Evolutionary conservation across 345 rosid species (phyloP).

Genomic region (Excoecaria cochinchinensis): DNA sequence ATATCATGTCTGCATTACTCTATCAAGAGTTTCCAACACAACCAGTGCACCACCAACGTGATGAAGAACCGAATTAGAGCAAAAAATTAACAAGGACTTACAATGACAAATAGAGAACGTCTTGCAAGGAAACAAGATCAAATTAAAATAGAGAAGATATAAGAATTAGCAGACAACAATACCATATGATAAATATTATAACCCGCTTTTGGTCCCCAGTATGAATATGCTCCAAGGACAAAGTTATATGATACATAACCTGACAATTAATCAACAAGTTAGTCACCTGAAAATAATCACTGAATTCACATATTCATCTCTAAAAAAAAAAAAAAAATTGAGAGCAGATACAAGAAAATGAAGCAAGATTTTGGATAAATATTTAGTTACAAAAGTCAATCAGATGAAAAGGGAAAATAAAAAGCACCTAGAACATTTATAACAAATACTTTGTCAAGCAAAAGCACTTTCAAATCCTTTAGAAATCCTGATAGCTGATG

Average conservation of each 20-base stretch:
- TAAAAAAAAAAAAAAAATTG: no score
- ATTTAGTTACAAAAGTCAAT: background rate
- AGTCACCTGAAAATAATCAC: background rate
- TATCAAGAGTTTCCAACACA: conserved; percentile 29
- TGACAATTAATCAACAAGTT: conserved; percentile 29
- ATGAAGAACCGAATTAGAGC: background rate
- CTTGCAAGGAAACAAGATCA: background rate
- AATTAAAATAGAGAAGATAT: background rate
- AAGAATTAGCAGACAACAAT: background rate
- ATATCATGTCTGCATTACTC: conserved; percentile 76
- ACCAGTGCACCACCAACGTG: conserved; percentile 6
- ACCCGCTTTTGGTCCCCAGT: conserved; percentile 98
- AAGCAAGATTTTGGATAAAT: background rate
- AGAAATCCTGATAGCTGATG: conserved; percentile 36
- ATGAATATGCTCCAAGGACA: conserved; percentile 89
- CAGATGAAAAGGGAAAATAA: background rate
- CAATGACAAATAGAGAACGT: background rate
- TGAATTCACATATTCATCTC: background rate
- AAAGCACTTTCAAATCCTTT: conserved; percentile 57
- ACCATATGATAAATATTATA: conserved; percentile 37
- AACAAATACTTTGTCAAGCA: conserved; percentile 60
- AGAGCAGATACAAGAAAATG: background rate
- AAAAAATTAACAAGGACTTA: background rate
- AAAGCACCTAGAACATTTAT: conserved; percentile 69
- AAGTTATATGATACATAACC: conserved; percentile 79